Conservation (phyloP, 352 stramenopile species). For the Blastocystis sp. region DNA sequence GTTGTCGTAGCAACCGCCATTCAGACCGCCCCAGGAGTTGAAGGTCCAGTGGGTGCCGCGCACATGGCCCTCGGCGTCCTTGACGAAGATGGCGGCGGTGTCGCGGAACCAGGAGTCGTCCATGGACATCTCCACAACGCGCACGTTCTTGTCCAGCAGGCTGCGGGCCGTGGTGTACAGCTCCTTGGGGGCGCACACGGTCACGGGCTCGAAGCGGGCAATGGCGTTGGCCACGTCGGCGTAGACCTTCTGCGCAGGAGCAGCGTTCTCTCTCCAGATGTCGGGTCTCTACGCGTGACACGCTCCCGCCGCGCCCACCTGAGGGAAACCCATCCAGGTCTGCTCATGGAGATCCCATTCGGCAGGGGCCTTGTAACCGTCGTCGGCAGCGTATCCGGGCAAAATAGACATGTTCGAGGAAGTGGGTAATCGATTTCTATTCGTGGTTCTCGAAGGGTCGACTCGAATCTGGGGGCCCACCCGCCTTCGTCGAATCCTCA, state of each 20-base stretch:
- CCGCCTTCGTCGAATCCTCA: not conserved
- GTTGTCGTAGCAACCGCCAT: conserved; percentile 72
- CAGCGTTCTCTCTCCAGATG: conserved; percentile 71
- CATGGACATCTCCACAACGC: conserved; percentile 71
- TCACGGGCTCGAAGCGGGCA: conserved; percentile 72
- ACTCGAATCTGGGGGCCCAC: conserved; percentile 9
- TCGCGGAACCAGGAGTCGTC: conserved; percentile 77
- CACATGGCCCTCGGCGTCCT: conserved; percentile 58
- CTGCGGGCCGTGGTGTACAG: conserved; percentile 31
- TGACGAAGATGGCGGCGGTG: conserved; percentile 72
- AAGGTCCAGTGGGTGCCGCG: conserved; percentile 76
- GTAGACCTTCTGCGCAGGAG: conserved; percentile 71
- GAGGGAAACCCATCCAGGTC: conserved; percentile 70
- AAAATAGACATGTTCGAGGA: conserved; percentile 61
- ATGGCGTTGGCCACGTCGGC: conserved; percentile 72
- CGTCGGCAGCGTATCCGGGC: conserved; percentile 43
- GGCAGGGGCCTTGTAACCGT: conserved; percentile 73
- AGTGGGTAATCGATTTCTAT: not conserved
- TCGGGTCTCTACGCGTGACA: conserved; percentile 53
- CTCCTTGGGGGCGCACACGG: conserved; percentile 69
- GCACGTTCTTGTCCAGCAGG: conserved; percentile 69
- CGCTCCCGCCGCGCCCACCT: not conserved
- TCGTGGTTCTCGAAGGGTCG: not conserved
- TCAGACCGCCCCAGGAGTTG: conserved; percentile 76
- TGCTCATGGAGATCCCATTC: conserved; percentile 72